Conservation (phyloP, 257 asterid genomes). For the Hygrophila difformis region DNA sequence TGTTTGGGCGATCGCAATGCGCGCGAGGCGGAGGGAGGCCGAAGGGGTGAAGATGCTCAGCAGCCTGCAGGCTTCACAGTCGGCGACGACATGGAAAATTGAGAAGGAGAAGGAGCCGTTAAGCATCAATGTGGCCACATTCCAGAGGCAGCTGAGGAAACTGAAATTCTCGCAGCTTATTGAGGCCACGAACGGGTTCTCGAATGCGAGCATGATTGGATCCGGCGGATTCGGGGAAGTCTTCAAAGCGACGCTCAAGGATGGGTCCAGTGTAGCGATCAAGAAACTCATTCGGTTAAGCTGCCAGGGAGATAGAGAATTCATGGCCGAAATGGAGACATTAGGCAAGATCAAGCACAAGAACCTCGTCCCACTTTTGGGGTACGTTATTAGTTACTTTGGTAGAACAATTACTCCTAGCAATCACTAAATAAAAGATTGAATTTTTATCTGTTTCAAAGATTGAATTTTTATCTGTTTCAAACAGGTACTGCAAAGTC, state of each 20-base stretch:
- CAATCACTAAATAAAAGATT: no score
- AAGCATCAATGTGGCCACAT: constrained; percentile 91
- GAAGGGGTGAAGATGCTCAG: constrained; percentile 69
- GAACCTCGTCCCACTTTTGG: constrained; percentile 74
- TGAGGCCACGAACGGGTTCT: constrained; percentile 88
- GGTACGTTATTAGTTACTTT: no score
- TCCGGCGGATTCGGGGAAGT: constrained; percentile 96
- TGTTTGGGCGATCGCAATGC: constrained; percentile 82
- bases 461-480: no score
- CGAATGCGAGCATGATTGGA: constrained; percentile 79
- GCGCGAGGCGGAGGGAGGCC: constrained; percentile 54
- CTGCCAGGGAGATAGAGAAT: constrained; percentile 84
- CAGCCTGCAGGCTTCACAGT: constrained; percentile 54
- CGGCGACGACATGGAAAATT: constrained; percentile 86
- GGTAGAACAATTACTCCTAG: no score
- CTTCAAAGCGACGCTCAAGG: constrained; percentile 77
- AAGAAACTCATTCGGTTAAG: constrained; percentile 77
- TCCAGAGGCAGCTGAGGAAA: constrained; percentile 71
- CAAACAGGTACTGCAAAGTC: no score
- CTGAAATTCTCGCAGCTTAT: constrained; percentile 78
- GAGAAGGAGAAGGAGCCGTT: constrained; percentile 97
- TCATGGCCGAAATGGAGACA: constrained; percentile 98
- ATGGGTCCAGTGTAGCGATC: constrained; percentile 85
- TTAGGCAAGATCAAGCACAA: constrained; percentile 84
- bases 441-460: no score